Evolutionary conservation across 1,139 yeast genomes (phyloP), one percentile per base, ranked within the genome.

Genomic region (Pichia sp.): DNA sequence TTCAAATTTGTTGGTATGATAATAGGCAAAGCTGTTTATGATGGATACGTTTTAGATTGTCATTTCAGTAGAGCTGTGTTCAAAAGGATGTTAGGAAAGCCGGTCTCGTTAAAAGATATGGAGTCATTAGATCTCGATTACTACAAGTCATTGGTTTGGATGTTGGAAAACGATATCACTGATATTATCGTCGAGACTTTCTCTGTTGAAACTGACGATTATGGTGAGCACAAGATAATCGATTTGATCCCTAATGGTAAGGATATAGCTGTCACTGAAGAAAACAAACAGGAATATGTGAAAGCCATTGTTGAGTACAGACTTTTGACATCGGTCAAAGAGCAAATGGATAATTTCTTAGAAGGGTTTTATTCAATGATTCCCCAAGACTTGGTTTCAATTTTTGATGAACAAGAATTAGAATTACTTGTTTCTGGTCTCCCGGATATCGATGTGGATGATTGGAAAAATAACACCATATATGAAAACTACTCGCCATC

Each of bases 101-200:
- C 87, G 0, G 96, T 92, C 5, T 81, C 95, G 0, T 77, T 95
- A 63, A 90, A 89, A 64, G 99, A 95, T 67, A 87, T 95, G 93
- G 99, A 93, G 69, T 87, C 95, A 0, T 75, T 95, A 61, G 99
- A 95, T 70, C 77, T 90, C 57, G 97, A 90, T 59, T 95, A 93
- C 68, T 90, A 87, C 74, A 92, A 92, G 70, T 89, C 97, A 1
- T 73, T 95, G 65, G 80, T 86, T 66, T 95, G 99, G 99, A 95
- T 95, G 88, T 75, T 95, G 56, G 97, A 93, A 64, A 93, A 95
- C 71, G 97, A 87, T 70, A 93, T 95, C 54, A 95, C 99, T 0
- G 99, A 92, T 70, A 87, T 95, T 40, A 89, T 95, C 54, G 92
- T 93, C n/a, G 99, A 95, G 69, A 92, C 95, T 16, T 93, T 95